Evolutionary conservation across 495 filamentous ascomycete species (phyloP), one percentile per base, ranked within the genome.

Genomic region (Hypoxylon trugodes): DNA sequence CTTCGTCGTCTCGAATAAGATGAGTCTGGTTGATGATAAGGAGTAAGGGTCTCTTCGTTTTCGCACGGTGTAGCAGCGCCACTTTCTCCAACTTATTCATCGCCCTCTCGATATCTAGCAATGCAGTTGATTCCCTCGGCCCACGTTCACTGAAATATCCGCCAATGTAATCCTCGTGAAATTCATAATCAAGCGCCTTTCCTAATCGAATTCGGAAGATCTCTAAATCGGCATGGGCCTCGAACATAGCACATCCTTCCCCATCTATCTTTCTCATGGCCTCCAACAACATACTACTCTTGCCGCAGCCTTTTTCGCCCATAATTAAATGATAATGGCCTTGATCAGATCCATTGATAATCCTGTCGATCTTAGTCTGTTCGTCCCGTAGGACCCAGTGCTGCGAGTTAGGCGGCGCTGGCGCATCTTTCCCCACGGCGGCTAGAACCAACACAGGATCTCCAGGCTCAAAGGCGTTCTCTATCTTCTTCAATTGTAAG

Each of bases 71-170:
- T 53, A 72, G 77, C 15, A 97, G 70, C 0, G 95, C 95, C 6
- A 97, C 90, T 75, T 98, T 98, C 72, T 98, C 94, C 4, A 98
- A 77, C 74, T 98, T 97, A 81, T 98, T 98, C 75, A 98, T 87
- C 1, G 95, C 95, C 12, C 95, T 85, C 69, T 98, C 95, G 46
- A 98, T 96, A 65, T 98, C 95, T 10, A 98, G 79, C 13, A 98
- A 73, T 3, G 95, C 91, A 0, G 90, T 93, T 1, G 91, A 91
- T 65, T 98, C 95, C 15, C 95, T 85, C 0, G 96, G 95, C 0
- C 95, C 95, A 25, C 91, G 86, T 63, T 98, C 96, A 55, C 89
- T 93, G 79, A 98, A 98, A 24, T 98, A 87, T 21, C 88, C 89
- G 21, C 95, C 95, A 46, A 98, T 96, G 70, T 98, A 98, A 73